Evolutionary conservation across 2,329 filamentous ascomycete species (phyloP).

Genomic region (Claviceps sp.): DNA sequence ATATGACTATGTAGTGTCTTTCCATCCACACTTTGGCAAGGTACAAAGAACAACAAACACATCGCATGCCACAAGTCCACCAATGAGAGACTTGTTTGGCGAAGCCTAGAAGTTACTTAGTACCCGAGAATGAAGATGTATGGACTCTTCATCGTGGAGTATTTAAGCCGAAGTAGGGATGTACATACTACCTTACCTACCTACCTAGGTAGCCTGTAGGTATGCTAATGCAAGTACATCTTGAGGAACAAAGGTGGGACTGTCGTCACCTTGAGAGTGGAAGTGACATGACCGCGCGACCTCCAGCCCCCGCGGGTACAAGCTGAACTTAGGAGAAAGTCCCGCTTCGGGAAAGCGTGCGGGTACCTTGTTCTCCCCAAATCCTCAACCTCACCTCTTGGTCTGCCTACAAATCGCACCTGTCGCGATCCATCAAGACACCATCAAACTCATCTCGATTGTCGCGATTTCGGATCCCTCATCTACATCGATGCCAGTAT

Average conservation of each 20-base stretch:
- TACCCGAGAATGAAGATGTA: too few relatives aligned
- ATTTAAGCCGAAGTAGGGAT: too few relatives aligned
- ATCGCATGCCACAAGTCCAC: neutral
- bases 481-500: conserved; percentile 41
- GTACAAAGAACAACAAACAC: neutral
- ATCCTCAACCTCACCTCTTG: conserved; percentile 44
- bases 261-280: too few relatives aligned
- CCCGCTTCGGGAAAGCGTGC: conserved; percentile 24
- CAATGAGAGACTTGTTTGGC: neutral
- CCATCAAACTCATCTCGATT: conserved; percentile 27
- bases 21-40: neutral
- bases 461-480: conserved; percentile 25
- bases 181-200: too few relatives aligned
- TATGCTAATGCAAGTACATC: too few relatives aligned
- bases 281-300: too few relatives aligned
- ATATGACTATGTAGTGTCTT: neutral
- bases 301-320: neutral
- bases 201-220: too few relatives aligned
- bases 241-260: too few relatives aligned
- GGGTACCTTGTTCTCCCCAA: conserved; percentile 26
- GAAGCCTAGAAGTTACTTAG: neutral
- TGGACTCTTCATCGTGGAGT: too few relatives aligned
- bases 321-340: conserved; percentile 12
- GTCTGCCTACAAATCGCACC: conserved; percentile 36
- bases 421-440: conserved; percentile 38